Percentiles rank a stretch among this genome's conserved stretches.
Evolutionary conservation across 1,284 basidiomycete species (phyloP).

Genomic region (Rugosomyces carneus): DNA sequence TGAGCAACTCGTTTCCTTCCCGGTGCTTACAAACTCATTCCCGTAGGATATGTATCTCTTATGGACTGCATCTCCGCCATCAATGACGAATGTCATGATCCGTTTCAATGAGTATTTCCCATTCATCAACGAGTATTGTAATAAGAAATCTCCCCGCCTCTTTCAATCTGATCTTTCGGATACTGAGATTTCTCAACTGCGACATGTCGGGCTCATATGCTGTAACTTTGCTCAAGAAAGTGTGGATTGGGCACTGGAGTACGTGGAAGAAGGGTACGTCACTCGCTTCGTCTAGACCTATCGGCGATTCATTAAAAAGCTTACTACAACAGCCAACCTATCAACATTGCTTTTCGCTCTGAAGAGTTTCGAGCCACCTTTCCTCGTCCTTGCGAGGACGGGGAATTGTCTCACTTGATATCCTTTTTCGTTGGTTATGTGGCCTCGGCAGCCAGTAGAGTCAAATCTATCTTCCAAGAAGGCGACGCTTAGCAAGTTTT

Average conservation of each 20-base stretch:
- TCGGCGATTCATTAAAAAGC: neutral
- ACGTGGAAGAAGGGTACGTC: slow-evolving; percentile 19
- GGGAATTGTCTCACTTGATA: slow-evolving; percentile 12
- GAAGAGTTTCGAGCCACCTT: slow-evolving; percentile 13
- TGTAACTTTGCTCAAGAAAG: slow-evolving; percentile 20
- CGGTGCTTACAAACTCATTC: neutral
- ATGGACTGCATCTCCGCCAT: slow-evolving; percentile 25
- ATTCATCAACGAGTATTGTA: slow-evolving; percentile 21
- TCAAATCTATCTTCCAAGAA: slow-evolving; percentile 14
- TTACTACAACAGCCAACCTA: slow-evolving; percentile 12
- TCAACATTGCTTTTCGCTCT: slow-evolving; percentile 13
- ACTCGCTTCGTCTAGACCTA: neutral
- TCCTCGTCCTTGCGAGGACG: slow-evolving; percentile 10
- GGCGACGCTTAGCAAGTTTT: neutral
- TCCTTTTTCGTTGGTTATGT: slow-evolving; percentile 13
- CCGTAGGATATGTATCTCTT: slow-evolving; percentile 34
- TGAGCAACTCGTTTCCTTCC: slow-evolving; percentile 12
- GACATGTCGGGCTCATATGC: slow-evolving; percentile 20
- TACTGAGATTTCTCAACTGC: slow-evolving; percentile 22
- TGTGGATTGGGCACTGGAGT: slow-evolving; percentile 23
- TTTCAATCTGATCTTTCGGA: slow-evolving; percentile 27
- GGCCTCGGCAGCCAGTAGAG: slow-evolving; percentile 8
- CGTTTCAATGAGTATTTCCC: slow-evolving; percentile 39
- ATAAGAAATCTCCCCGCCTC: slow-evolving; percentile 20
- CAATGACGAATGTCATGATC: slow-evolving; percentile 27